phyloP scores from a whole-genome alignment of 75 land plant genomes.

The Pinus taeda region DNA sequence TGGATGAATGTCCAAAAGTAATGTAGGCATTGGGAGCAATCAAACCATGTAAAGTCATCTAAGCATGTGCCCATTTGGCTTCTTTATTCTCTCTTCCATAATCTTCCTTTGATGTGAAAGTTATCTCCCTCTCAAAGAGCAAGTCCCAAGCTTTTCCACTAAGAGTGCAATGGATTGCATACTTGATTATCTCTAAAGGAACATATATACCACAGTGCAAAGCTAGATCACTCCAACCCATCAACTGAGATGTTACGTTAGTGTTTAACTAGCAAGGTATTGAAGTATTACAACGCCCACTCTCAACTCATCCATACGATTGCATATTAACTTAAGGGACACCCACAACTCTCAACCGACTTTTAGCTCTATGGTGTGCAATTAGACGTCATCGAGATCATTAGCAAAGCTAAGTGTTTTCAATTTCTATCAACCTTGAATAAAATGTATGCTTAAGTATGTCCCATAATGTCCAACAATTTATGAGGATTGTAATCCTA shows the following conservation, averaged over 20 bases:
- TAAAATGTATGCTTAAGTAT: no score
- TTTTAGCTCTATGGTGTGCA: no score
- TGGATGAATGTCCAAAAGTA: conserved; percentile 24
- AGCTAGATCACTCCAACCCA: conserved; percentile 79
- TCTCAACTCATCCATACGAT: no score
- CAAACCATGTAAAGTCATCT: conserved; percentile 44
- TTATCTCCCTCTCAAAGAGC: conserved; percentile 55
- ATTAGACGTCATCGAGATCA: no score
- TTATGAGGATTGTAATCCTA: no score
- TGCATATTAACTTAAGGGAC: no score
- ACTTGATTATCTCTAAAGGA: conserved; percentile 70
- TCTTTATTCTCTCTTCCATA: conserved; percentile 58
- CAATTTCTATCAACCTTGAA: no score
- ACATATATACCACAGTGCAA: conserved; percentile 51
- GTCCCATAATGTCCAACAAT: no score
- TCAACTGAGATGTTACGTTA: background rate
- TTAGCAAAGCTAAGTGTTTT: no score
- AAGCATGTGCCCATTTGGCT: conserved; percentile 51
- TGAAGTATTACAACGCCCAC: no score
- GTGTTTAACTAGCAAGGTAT: no score
- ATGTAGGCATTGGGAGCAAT: conserved; percentile 15
- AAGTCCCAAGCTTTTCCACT: conserved; percentile 69
- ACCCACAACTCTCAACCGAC: no score
- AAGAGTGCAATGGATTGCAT: conserved; percentile 52
- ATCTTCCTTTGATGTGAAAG: conserved; percentile 54